Percentiles rank a stretch among this genome's conserved stretches.
Evolutionary conservation across 1,284 basidiomycete genomes (phyloP).

Genomic region (Tremellales sp.): DNA sequence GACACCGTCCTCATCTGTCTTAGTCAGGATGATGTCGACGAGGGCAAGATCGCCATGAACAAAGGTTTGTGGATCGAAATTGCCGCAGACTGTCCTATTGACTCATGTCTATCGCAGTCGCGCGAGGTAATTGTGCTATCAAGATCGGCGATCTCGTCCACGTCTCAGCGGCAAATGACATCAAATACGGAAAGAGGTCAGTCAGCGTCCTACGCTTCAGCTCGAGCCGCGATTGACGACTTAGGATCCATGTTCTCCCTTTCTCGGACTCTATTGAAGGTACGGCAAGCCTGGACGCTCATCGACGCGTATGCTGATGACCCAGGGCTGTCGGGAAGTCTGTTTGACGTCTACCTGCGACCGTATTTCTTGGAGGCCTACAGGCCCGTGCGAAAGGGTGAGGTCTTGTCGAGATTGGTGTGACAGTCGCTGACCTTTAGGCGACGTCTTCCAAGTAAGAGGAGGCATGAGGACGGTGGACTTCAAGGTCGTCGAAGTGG

Average conservation of each 20-base stretch:
- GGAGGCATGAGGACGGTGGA: slow-evolving; percentile 97
- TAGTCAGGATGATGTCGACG: slow-evolving; percentile 92
- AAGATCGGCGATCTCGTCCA: slow-evolving; percentile 96
- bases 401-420: slow-evolving; percentile 52
- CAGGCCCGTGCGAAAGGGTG: slow-evolving; percentile 44
- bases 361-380: slow-evolving; percentile 96
- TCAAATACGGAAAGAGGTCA: slow-evolving; percentile 94
- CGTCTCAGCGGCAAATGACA: slow-evolving; percentile 93
- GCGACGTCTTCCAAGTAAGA: slow-evolving; percentile 97
- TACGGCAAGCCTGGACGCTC: slow-evolving; percentile 13
- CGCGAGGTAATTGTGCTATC: slow-evolving; percentile 94
- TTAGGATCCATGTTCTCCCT: slow-evolving; percentile 82
- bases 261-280: slow-evolving; percentile 99
- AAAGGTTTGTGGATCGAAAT: slow-evolving; percentile 55
- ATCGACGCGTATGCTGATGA: neutral
- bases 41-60: slow-evolving; percentile 97
- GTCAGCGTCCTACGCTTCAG: slow-evolving; percentile 2
- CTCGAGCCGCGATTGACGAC: slow-evolving; percentile 6
- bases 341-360: slow-evolving; percentile 97
- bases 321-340: slow-evolving; percentile 84
- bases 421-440: slow-evolving; percentile 73
- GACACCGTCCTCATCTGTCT: slow-evolving; percentile 95
- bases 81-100: too few relatives aligned
- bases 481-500: slow-evolving; percentile 67
- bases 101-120: slow-evolving; percentile 59